Evolutionary conservation across 176 grass and related monocot genomes (phyloP).

Genomic region (Oryza coarctata): DNA sequence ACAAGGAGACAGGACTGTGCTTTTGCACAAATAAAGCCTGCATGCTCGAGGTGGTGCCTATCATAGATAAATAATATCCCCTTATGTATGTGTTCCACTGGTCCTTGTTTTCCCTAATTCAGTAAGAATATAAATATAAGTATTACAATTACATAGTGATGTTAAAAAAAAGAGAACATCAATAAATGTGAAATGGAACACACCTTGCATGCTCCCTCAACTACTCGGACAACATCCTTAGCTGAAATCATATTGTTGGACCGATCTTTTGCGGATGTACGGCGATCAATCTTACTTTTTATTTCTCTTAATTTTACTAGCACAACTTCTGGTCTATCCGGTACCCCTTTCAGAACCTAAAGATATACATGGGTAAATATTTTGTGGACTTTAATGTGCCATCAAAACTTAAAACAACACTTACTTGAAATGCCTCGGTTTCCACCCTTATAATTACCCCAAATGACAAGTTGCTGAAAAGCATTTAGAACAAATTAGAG

Average conservation of each 20-base stretch:
- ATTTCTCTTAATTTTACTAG: conserved; percentile 97
- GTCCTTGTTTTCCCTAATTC: conserved; percentile 96
- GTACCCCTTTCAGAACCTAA: conserved; percentile 93
- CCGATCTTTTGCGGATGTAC: conserved; percentile 66
- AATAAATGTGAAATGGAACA: conserved; percentile 21
- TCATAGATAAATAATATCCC: conserved; percentile 96
- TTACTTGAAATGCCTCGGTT: conserved; percentile 90
- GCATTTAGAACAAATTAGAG: conserved; percentile 9
- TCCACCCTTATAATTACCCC: conserved; percentile 97
- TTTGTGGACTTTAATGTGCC: conserved; percentile 18
- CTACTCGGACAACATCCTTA: conserved; percentile 92
- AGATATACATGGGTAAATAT: conserved; percentile 39
- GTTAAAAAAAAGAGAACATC: background rate
- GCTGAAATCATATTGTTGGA: conserved; percentile 75
- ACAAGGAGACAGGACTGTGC: conserved; percentile 89
- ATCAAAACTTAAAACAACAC: background rate
- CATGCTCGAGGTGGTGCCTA: conserved; percentile 93
- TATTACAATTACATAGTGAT: conserved; percentile 2
- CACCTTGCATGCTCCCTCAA: conserved; percentile 88
- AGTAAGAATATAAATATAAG: conserved; percentile 30
- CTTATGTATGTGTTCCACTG: conserved; percentile 92
- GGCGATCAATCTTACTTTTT: conserved; percentile 87
- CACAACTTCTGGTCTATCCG: conserved; percentile 88
- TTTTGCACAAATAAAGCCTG: conserved; percentile 97
- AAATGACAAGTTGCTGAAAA: conserved; percentile 92